phyloP scores from a whole-genome alignment of 768 basidiomycete genomes.

The Cubamyces sp. region DNA sequence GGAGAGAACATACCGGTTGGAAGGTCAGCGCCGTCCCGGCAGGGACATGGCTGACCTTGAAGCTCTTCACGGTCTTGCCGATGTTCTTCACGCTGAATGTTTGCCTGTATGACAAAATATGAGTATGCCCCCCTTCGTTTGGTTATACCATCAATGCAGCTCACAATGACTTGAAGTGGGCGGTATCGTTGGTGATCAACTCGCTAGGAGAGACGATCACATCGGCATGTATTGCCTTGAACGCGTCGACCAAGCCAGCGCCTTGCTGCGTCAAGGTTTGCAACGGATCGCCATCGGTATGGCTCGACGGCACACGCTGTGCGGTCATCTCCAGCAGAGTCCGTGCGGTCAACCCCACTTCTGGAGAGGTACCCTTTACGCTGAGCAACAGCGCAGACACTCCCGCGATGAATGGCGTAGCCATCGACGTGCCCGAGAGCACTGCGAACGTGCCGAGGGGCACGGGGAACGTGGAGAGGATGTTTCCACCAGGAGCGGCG shows the following conservation, averaged over 20 bases:
- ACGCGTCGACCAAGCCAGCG: constrained; percentile 60
- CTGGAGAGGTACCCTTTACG: constrained; percentile 41
- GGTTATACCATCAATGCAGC: constrained; percentile 21
- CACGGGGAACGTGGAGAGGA: constrained; percentile 45
- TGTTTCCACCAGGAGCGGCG: constrained; percentile 57
- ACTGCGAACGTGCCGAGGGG: constrained; percentile 26
- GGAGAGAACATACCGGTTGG: constrained; percentile 39
- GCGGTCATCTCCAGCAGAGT: constrained; percentile 55
- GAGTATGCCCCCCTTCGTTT: background rate
- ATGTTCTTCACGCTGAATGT: constrained; percentile 56
- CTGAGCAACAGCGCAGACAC: constrained; percentile 48
- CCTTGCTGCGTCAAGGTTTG: constrained; percentile 59
- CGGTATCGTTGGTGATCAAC: constrained; percentile 67
- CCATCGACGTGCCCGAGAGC: constrained; percentile 29
- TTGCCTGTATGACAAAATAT: constrained; percentile 39
- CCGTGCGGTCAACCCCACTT: constrained; percentile 38
- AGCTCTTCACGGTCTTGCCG: constrained; percentile 45
- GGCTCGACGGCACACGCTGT: constrained; percentile 44
- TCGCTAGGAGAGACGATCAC: constrained; percentile 59
- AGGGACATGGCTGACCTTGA: constrained; percentile 56
- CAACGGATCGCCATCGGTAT: constrained; percentile 52
- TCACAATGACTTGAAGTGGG: constrained; percentile 50
- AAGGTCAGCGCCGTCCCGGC: constrained; percentile 58
- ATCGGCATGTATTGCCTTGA: constrained; percentile 55
- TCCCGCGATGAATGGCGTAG: constrained; percentile 50